Conservation (phyloP, 441 rosid genomes). For the Eruca vesicaria region DNA sequence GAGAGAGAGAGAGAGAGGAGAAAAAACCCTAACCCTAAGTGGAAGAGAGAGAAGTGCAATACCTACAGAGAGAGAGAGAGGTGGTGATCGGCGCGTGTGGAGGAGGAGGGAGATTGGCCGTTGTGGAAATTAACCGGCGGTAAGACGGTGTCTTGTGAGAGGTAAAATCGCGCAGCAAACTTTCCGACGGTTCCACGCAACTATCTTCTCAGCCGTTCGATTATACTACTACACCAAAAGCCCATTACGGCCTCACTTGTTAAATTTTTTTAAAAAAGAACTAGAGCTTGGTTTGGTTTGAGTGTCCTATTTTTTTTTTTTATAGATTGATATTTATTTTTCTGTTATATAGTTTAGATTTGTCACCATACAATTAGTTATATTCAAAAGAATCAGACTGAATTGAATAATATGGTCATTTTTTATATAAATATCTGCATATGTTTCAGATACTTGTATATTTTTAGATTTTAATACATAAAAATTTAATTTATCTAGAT, state of each 20-base stretch:
- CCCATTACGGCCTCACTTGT: background rate
- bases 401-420: too few relatives aligned
- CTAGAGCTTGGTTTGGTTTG: too few relatives aligned
- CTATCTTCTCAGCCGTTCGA: background rate
- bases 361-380: too few relatives aligned
- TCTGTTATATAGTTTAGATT: too few relatives aligned
- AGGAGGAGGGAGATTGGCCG: conserved; percentile 18
- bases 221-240: background rate
- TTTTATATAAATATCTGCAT: too few relatives aligned
- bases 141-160: conserved; percentile 6
- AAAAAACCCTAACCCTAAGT: conserved; percentile 26
- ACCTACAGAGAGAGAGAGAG: conserved; percentile 17
- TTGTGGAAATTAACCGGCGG: conserved; percentile 16
- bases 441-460: too few relatives aligned
- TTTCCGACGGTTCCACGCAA: conserved; percentile 13
- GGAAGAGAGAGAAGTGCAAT: background rate
- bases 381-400: too few relatives aligned
- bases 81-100: conserved; percentile 24
- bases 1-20: background rate
- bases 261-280: too few relatives aligned
- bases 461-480: too few relatives aligned
- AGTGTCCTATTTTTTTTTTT: too few relatives aligned
- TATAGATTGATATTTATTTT: too few relatives aligned
- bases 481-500: too few relatives aligned
- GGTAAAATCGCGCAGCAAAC: conserved; percentile 3